Conservation (phyloP, 352 stramenopile species). For the Globisporangium sylvaticum region DNA sequence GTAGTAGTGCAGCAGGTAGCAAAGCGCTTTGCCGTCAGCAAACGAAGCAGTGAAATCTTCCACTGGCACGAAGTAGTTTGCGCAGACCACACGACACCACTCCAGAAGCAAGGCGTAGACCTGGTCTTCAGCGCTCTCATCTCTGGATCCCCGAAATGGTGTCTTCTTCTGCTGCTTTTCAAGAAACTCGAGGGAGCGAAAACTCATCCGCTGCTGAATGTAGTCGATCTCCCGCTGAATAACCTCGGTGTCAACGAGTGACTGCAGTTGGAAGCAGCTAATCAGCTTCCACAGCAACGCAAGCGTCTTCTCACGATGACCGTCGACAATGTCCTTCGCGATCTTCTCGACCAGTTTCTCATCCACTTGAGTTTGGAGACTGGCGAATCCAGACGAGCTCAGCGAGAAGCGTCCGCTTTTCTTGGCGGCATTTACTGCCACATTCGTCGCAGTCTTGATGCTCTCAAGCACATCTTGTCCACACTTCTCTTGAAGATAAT, state of each 20-base stretch:
- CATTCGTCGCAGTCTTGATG: conserved; percentile 32
- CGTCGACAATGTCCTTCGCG: conserved; percentile 95
- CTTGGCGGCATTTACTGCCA: conserved; percentile 9
- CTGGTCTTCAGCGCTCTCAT: conserved; percentile 32
- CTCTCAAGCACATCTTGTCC: conserved; percentile 48
- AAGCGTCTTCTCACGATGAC: conserved; percentile 93
- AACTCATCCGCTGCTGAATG: conserved; percentile 69
- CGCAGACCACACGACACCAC: conserved; percentile 92
- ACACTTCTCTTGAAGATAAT: conserved; percentile 76
- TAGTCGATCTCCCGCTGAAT: conserved; percentile 79
- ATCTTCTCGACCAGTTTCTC: conserved; percentile 55
- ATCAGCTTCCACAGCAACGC: conserved; percentile 94
- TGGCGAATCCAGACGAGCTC: conserved; percentile 41
- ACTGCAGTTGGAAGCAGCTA: conserved; percentile 86
- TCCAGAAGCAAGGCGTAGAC: conserved; percentile 79
- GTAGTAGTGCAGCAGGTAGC: conserved; percentile 95
- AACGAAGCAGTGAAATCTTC: conserved; percentile 92
- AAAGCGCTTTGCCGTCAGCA: conserved; percentile 90
- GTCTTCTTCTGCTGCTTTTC: conserved; percentile 31
- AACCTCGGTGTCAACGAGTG: conserved; percentile 71
- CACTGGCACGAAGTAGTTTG: conserved; percentile 85
- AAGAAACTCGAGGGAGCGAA: conserved; percentile 59
- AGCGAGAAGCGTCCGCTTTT: conserved; percentile 17
- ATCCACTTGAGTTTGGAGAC: conserved; percentile 46
- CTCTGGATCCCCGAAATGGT: conserved; percentile 24